These are phyloP conservation scores for Amaranthus cruentus DNA, from an alignment of 148 eudicot genomes.

Conservation along the genomic window DNA sequence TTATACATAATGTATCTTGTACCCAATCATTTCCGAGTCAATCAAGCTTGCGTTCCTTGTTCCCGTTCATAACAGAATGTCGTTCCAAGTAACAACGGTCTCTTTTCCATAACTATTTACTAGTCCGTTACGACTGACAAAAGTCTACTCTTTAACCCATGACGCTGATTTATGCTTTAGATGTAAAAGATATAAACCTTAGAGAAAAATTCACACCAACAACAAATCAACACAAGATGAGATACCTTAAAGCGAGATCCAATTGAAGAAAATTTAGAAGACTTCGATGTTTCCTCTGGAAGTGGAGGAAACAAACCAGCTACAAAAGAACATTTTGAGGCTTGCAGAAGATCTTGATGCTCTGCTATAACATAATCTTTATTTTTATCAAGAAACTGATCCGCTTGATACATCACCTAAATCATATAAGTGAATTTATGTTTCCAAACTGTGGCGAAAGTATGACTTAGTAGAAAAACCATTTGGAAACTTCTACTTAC, in stretches of 20 bases:
- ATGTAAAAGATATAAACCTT: neutral
- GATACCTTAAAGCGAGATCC: slow-evolving; percentile 98
- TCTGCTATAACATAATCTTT: slow-evolving; percentile 99
- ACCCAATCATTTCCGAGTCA: no score
- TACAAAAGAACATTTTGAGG: slow-evolving; percentile 85
- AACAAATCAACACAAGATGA: neutral
- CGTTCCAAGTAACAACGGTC: neutral
- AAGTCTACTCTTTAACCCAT: neutral
- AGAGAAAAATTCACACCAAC: no score
- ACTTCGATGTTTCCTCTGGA: slow-evolving; percentile 86
- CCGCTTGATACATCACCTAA: slow-evolving; percentile 92
- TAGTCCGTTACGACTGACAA: slow-evolving; percentile 4
- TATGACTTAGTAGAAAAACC: neutral
- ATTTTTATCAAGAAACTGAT: slow-evolving; percentile 92
- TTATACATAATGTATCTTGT: no score
- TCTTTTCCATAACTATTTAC: neutral
- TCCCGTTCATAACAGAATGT: no score
- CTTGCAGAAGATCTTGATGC: slow-evolving; percentile 90
- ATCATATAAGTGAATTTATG: slow-evolving; percentile 17
- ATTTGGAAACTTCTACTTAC: slow-evolving; percentile 33
- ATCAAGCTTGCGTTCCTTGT: no score
- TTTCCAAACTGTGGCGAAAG: slow-evolving; percentile 1
- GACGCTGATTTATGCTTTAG: neutral
- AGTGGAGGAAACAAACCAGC: slow-evolving; percentile 87
- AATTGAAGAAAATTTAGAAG: slow-evolving; percentile 97